Evolutionary conservation across 495 filamentous ascomycete genomes (phyloP), one percentile per base, ranked within the genome.

Genomic region (Poronia punctata): DNA sequence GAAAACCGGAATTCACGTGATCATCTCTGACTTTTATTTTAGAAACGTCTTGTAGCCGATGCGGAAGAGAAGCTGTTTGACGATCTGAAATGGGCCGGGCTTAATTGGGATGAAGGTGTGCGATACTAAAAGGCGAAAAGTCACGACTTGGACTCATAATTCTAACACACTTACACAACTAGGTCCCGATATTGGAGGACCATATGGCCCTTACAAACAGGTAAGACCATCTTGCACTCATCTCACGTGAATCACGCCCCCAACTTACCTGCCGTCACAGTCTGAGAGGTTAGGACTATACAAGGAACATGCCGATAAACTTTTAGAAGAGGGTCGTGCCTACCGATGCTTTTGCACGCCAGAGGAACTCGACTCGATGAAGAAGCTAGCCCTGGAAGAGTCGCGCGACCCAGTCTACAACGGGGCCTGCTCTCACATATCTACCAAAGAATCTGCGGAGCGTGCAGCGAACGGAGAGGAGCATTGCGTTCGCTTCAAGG

Each of bases 301-400:
- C 54, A 70, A 68, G 43, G 52, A 78, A 40, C 80, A 93, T 53
- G 83, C 82, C 24, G 53, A 83, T 8, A 64, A 76, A n/a, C 67
- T 98, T 18, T 62, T 96, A 23, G 45, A 71, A 4, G 67, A 73
- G 18, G 85, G 80, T 26, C 72, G 82, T 48, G 92, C 86, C 4
- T 98, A 96, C 65, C 77, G 88, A 38, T 98, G 92, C 62, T 98
- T 97, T 64, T 98, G 92, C 62, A 75, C 82, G 10, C 62, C 81
- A 1, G 76, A 86, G 43, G 74, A 83, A 9, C 71, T 95, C 10
- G 69, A 82, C 34, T 50, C 68, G 6, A 70, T 83, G 39, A 83
- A 83, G 10, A 61, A 67, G 39, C 63, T 78, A 34, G 72, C 78
- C 35, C 75, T 72, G 33, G 59, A 70, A 30, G 59, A 71, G 1